phyloP scores from a whole-genome alignment of 2,329 filamentous ascomycete genomes.

The Colletotrichum costaricense region DNA sequence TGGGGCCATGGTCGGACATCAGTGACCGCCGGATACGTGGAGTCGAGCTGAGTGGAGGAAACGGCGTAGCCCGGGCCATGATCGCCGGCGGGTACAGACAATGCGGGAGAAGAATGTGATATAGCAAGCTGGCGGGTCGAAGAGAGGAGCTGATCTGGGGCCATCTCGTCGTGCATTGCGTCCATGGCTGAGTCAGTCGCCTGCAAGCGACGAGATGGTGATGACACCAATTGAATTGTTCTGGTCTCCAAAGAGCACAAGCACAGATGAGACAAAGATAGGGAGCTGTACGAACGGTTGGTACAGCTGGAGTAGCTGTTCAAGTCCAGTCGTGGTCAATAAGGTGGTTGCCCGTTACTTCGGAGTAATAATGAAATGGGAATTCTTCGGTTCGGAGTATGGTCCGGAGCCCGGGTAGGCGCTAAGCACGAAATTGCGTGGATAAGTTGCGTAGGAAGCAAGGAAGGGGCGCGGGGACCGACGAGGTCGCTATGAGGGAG shows the following conservation, averaged over 20 bases:
- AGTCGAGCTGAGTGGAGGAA: slow-evolving; percentile 38
- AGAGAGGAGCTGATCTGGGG: slow-evolving; percentile 46
- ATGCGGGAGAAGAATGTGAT: slow-evolving; percentile 4
- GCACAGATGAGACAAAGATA: background rate
- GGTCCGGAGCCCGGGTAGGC: background rate
- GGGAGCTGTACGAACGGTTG: background rate
- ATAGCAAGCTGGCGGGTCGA: slow-evolving; percentile 48
- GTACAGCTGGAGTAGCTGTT: background rate
- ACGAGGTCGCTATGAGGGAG: background rate
- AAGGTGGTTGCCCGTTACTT: background rate
- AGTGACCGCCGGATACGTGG: slow-evolving; percentile 35
- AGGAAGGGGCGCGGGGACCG: background rate
- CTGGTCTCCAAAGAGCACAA: background rate
- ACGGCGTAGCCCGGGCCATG: slow-evolving; percentile 32
- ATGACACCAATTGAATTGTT: background rate
- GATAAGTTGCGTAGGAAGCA: background rate
- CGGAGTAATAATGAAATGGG: background rate
- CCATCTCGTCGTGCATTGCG: slow-evolving; percentile 38
- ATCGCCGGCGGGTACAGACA: slow-evolving; percentile 8
- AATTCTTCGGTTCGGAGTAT: background rate
- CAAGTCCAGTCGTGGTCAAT: background rate
- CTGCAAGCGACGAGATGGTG: slow-evolving; percentile 24
- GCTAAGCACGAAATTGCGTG: background rate
- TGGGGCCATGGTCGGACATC: slow-evolving; percentile 43
- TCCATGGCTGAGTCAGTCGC: slow-evolving; percentile 28